Base-by-base conservation (phyloP, 1,284 basidiomycete species). In the Phenoliferia sp. region DNA sequence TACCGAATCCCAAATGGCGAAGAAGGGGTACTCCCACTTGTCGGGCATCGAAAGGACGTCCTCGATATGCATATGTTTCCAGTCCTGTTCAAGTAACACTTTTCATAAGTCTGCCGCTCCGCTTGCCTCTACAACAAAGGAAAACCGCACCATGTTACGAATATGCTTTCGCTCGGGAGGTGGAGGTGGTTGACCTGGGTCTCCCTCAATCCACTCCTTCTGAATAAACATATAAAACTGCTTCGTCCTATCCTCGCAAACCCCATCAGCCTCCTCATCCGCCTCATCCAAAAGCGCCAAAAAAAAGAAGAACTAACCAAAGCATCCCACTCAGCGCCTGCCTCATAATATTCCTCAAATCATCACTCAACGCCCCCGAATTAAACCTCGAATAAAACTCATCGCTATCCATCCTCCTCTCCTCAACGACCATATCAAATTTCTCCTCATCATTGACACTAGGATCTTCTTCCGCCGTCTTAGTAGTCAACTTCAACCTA, bases 11-110 rank as follows among this genome's bases (percentile, higher is more conserved):
- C 67, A 80, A 70, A 91, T 73, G 84, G 92, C 92, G 75, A 93
- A 95, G 84, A 94, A 95, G 1, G 93, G 93, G 76, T 95, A 96
- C 80, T 99, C 95, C 95, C 95, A 98, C 88, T 98, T 98, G 82
- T 98, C 95, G 12, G 95, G 95, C 95, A 99, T 98, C 12, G 94
- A 96, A 57, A 99, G 84, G 71, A 99, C 88, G 79, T 99, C 95
- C 68, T 92, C 91, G 70, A 94, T 89, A 79, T 98, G 88, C 82
- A 99, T 84, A 80, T 99, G 95, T 70, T 87, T 88, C 94, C 94
- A 97, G 75, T 93, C 90, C 88, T 91, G 73, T 44, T 36, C 63
- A 63, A 64, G 71, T 63, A n/a, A 59, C 17, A 16, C 39, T 50
- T 5, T 28, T 31, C 28, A 31, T 15, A 5, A 56, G 54, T 6